Evolutionary conservation across 768 basidiomycete genomes (phyloP), one percentile per base, ranked within the genome.

Genomic region (Mycena filopes): DNA sequence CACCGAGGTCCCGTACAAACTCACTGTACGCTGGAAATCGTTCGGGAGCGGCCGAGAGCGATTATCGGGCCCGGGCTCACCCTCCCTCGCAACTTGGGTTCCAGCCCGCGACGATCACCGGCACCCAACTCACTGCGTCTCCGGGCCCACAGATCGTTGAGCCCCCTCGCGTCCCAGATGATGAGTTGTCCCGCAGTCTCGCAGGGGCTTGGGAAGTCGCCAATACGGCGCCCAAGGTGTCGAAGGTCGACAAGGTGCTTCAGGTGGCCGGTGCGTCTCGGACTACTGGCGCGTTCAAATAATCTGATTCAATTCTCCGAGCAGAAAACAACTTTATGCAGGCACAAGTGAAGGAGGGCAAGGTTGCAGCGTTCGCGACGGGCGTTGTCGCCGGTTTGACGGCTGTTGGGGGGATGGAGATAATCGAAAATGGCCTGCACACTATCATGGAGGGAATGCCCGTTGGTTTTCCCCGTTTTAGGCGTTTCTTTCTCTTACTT

Each of bases 381-480:
- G 68, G 68, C 4, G 64, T 69, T 33, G 64, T 59, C 2, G 41
- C 60, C 9, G 68, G 54, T 23, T 33, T 50, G 6, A 60, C 29
- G 20, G 55, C 48, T 2, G 59, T 61, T 25, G 67, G 67, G 4
- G 67, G 54, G 20, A 68, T 68, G 63, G 67, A 68, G 48, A 58
- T 26, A 15, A 63, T 71, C 25, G 71, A 72, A 43, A 49, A 68
- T 4, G 69, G 68, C 8, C 55, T 74, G 12, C 41, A 68, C 38
- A 68, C 59, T 9, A 71, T 75, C 26, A 61, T 65, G 23, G 74
- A 75, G 31, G 66, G 48, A 62, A 58, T 62, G 57, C 70, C 60
- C 11, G 20, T 29, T 18, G 29, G 11, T 25, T 46, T 46, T 25
- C 16, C 18, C 25, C 25, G 25, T 46, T 26, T 12, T 23, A 26